Percentiles rank a stretch among this genome's conserved stretches.
Evolutionary conservation across 495 filamentous ascomycete genomes (phyloP).

Genomic region (Lepidopterella palustris): DNA sequence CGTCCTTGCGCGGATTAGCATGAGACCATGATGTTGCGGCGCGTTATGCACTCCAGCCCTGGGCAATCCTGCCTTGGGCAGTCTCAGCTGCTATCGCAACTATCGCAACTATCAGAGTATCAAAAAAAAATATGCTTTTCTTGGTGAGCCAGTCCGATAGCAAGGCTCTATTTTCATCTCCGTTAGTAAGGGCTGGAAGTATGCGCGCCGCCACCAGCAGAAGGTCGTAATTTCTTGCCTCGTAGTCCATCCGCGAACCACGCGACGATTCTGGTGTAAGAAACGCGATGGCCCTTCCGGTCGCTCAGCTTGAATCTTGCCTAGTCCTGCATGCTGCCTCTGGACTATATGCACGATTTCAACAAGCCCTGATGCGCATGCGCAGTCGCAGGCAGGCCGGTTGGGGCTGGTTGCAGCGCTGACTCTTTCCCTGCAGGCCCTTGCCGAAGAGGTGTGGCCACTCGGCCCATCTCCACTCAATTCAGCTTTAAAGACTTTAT

Average conservation of each 20-base stretch:
- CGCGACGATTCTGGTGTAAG: constrained; percentile 17
- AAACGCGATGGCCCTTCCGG: constrained; percentile 15
- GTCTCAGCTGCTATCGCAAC: neutral
- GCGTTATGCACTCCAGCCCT: neutral
- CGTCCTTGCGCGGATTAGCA: neutral
- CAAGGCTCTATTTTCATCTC: constrained; percentile 1
- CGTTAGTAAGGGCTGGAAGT: neutral
- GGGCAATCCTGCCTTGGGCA: neutral
- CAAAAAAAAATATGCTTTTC: neutral
- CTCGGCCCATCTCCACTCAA: constrained; percentile 26
- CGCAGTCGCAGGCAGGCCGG: constrained; percentile 16
- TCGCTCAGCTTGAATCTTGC: constrained; percentile 27
- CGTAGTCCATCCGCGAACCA: constrained; percentile 18
- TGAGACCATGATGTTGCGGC: neutral
- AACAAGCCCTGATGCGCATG: constrained; percentile 20
- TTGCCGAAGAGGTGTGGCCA: constrained; percentile 22
- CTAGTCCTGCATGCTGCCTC: constrained; percentile 22
- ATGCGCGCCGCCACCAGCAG: constrained; percentile 12
- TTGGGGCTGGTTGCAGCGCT: constrained; percentile 27
- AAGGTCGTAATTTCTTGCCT: constrained; percentile 18
- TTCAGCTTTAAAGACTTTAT: constrained; percentile 22
- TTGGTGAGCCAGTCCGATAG: neutral
- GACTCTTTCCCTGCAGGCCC: constrained; percentile 13
- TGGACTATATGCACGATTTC: constrained; percentile 23
- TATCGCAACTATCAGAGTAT: neutral